phyloP scores from a whole-genome alignment of 495 filamentous ascomycete species.

The Schizothecium vesticola region DNA sequence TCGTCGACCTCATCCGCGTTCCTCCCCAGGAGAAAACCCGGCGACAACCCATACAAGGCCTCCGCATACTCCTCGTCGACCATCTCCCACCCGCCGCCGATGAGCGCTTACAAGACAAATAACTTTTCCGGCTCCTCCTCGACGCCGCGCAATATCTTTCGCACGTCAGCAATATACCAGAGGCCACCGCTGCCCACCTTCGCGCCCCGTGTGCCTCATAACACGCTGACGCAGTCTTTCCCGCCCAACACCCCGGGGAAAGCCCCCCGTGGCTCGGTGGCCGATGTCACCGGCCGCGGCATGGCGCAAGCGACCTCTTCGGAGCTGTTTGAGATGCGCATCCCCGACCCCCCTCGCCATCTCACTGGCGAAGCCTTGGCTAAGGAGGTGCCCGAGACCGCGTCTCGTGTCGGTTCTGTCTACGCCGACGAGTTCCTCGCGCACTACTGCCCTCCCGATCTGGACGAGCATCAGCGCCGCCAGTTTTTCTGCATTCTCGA shows the following conservation, averaged over 20 bases:
- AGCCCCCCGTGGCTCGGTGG: slow-evolving; percentile 22
- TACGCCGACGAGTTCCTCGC: slow-evolving; percentile 48
- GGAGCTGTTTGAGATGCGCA: slow-evolving; percentile 45
- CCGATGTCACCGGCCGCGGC: slow-evolving; percentile 28
- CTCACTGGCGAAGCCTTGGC: slow-evolving; percentile 43
- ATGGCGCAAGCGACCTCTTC: slow-evolving; percentile 32
- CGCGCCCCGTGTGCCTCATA: slow-evolving; percentile 31
- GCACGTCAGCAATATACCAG: slow-evolving; percentile 31
- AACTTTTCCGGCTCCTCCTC: slow-evolving; percentile 24
- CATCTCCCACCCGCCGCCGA: slow-evolving; percentile 18
- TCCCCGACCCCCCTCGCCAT: slow-evolving; percentile 40
- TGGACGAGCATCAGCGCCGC: slow-evolving; percentile 44
- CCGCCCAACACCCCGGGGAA: slow-evolving; percentile 31
- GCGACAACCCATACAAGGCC: slow-evolving; percentile 32
- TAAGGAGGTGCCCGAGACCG: slow-evolving; percentile 41
- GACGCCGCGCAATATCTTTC: slow-evolving; percentile 36
- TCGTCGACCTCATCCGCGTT: slow-evolving; percentile 1
- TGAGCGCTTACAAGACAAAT: slow-evolving; percentile 12
- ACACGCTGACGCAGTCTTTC: slow-evolving; percentile 29
- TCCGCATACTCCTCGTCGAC: slow-evolving; percentile 13
- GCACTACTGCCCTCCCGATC: slow-evolving; percentile 42
- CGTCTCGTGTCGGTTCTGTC: slow-evolving; percentile 35
- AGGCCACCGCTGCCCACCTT: slow-evolving; percentile 31
- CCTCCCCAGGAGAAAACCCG: slow-evolving; percentile 25
- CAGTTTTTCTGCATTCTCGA: slow-evolving; percentile 52